Evolutionary conservation across 306 rosid species (phyloP), one percentile per base, ranked within the genome.

Genomic region (Calophaca sinica): DNA sequence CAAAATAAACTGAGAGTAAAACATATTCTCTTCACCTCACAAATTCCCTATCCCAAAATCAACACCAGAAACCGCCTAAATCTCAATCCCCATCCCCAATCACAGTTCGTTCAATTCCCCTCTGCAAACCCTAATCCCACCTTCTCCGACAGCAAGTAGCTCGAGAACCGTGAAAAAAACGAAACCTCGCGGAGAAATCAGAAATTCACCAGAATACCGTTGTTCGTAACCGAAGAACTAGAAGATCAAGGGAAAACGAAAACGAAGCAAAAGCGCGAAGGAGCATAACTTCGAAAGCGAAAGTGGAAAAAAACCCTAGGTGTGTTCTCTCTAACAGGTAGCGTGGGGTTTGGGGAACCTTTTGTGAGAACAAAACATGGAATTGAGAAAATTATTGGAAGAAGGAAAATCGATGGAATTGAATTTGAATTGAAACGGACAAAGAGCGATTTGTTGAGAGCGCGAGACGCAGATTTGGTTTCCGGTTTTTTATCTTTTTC

Each of bases 1-100:
- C 92, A 96, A 88, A 68, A 96, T 96, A 73, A 96, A 96, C 87
- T 96, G 99, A 75, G 99, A 96, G 83, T 96, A 96, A 84, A 96
- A 96, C 99, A 96, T 94, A 28, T 44, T 76, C 76, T 85, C 53
- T 66, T 54, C 76, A 83, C 82, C 52, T 77, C 10, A 36, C 68
- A 48, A 45, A 67, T 33, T 70, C 74, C 78, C 72, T 52, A 62
- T 38, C 71, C 76, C 78, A 81, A 76, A 60, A 64, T 79, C 80
- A 76, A 10, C 77, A 70, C 71, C 57, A 62, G 3, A 12, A 8
- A 15, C 48, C 5, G 14, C 62, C 57, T 14, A 67, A 76, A 26
- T 36, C 61, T 65, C 42, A 76, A 70, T 46, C 59, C 82, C 53
- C 84, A 41, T 73, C 61, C 5, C 12, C 55, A 60, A 78, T 2